A percentile compares a stretch with the other conserved stretches of the same genome.
Conservation (phyloP, 352 stramenopile species). For the Phytophthora hybrid region DNA sequence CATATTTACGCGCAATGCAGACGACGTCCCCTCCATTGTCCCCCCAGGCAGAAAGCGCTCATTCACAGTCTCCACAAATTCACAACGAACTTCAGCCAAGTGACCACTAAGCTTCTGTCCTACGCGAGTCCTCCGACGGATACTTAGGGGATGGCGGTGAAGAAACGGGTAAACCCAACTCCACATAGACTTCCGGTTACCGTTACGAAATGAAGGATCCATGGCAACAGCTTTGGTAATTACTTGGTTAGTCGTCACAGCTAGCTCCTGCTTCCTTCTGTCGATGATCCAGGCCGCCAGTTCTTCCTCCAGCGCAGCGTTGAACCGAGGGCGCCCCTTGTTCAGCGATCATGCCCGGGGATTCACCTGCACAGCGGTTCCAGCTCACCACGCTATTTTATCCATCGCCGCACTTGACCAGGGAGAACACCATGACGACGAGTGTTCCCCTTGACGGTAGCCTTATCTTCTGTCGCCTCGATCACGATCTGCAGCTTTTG, state of each 20-base stretch:
- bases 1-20: neutral
- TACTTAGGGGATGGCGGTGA: no score
- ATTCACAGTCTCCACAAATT: no score
- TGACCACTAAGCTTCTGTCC: no score
- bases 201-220: neutral
- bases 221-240: neutral
- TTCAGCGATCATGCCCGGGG: neutral
- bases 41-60: no score
- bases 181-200: neutral
- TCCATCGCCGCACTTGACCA: neutral
- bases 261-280: neutral
- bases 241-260: neutral
- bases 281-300: neutral
- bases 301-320: neutral
- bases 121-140: no score
- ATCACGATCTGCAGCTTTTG: neutral
- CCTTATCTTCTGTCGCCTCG: neutral
- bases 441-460: neutral
- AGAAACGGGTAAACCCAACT: no score
- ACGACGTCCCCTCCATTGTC: no score
- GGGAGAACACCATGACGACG: neutral
- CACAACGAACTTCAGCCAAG: no score
- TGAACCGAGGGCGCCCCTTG: neutral
- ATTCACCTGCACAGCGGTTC: neutral
- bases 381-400: neutral